A percentile compares a stretch with the other conserved stretches of the same genome.
phyloP scores from a whole-genome alignment of 2,329 filamentous ascomycete genomes.

The Ophiostoma quercus region DNA sequence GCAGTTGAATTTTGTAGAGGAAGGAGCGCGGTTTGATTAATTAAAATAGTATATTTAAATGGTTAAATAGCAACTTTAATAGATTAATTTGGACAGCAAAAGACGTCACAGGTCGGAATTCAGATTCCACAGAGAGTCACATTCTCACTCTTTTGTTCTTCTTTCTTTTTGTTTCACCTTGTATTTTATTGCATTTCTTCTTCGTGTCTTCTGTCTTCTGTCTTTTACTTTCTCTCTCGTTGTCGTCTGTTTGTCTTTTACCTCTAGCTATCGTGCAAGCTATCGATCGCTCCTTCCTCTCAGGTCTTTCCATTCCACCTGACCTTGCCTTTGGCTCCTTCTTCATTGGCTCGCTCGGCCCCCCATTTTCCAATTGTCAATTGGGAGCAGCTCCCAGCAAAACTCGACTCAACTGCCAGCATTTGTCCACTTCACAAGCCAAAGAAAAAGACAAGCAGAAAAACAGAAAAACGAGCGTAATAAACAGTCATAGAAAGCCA shows the following conservation, averaged over 20 bases:
- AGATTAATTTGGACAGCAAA: not conserved
- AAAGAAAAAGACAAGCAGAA: not conserved
- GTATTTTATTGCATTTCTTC: not conserved
- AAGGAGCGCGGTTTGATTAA: not conserved
- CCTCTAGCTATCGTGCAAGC: not conserved
- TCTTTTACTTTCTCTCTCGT: not conserved
- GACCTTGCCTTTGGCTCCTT: not conserved
- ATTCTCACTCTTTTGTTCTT: not conserved
- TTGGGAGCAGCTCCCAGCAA: not conserved
- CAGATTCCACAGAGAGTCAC: not conserved
- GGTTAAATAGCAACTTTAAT: not conserved
- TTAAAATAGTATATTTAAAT: not conserved
- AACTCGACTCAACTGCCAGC: not conserved
- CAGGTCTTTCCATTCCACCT: not conserved
- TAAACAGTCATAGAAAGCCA: constrained; percentile 6
- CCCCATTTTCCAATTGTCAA: not conserved
- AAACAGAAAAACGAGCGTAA: not conserved
- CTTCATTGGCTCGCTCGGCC: constrained; percentile 7
- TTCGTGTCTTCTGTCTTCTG: constrained; percentile 11
- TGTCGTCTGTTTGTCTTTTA: not conserved
- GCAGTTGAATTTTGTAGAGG: not conserved
- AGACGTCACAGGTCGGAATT: constrained; percentile 2
- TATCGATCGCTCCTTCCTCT: not conserved
- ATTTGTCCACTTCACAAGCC: constrained; percentile 11
- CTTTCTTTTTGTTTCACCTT: not conserved